phyloP scores from a whole-genome alignment of 495 filamentous ascomycete species.

The Penicillium waksmanii region DNA sequence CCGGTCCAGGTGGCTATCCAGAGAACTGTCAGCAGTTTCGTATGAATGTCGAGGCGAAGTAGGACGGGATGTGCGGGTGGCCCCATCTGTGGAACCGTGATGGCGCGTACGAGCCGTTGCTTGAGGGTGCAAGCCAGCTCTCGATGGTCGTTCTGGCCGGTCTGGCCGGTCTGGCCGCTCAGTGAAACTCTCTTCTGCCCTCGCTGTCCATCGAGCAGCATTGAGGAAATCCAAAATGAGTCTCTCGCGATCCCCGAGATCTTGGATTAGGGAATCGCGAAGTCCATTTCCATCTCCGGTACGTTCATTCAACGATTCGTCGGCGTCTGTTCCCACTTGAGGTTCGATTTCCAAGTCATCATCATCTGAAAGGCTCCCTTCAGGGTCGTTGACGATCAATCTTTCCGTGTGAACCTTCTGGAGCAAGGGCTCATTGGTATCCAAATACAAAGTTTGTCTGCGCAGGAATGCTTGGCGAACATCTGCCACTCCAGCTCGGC shows the following conservation, averaged over 20 bases:
- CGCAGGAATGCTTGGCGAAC: constrained; percentile 74
- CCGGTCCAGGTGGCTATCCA: constrained; percentile 35
- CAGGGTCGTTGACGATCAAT: constrained; percentile 31
- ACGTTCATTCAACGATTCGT: constrained; percentile 26
- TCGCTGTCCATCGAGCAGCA: constrained; percentile 45
- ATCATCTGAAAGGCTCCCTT: constrained; percentile 27
- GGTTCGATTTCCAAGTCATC: constrained; percentile 30
- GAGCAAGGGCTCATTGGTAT: constrained; percentile 55
- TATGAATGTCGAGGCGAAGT: constrained; percentile 37
- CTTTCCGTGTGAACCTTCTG: constrained; percentile 58
- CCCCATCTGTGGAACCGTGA: constrained; percentile 39
- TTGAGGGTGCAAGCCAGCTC: constrained; percentile 32
- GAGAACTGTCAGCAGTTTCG: constrained; percentile 31
- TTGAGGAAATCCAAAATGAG: constrained; percentile 61
- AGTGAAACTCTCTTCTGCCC: constrained; percentile 38
- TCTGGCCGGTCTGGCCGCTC: constrained; percentile 43
- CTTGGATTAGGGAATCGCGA: constrained; percentile 47
- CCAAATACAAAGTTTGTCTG: constrained; percentile 72
- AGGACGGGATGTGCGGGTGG: constrained; percentile 46
- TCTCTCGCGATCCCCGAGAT: constrained; percentile 59
- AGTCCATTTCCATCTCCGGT: constrained; percentile 25
- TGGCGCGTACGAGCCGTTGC: constrained; percentile 38
- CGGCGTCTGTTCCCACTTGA: constrained; percentile 37
- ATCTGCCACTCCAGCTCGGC: constrained; percentile 82
- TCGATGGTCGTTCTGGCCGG: constrained; percentile 36